Evolutionary conservation across 371 early-diverging fungal genomes (phyloP).

Genomic region (Smittium culicis): DNA sequence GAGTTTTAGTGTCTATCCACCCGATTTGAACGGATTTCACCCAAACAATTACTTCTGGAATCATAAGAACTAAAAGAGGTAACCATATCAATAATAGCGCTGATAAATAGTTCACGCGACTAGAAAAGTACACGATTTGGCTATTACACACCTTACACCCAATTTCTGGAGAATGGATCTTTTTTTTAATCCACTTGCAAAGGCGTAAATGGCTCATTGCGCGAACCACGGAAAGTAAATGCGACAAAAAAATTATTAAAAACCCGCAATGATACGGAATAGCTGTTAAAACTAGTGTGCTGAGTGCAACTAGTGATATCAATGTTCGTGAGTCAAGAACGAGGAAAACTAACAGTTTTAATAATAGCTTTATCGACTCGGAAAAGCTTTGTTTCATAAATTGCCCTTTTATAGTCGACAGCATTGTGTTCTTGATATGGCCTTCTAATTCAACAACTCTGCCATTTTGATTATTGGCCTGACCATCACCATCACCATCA

Average conservation of each 20-base stretch:
- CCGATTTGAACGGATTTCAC: conserved; percentile 27
- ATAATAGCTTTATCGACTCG: background rate
- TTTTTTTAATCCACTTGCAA: background rate
- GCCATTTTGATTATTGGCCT: background rate
- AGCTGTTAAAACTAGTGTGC: conserved; percentile 41
- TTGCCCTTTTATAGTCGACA: background rate
- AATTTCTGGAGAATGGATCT: conserved; percentile 8
- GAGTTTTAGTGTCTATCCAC: conserved; percentile 31
- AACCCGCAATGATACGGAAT: conserved; percentile 75
- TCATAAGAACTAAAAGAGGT: conserved; percentile 29
- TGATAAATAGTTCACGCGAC: conserved; percentile 24
- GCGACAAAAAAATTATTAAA: conserved; percentile 57
- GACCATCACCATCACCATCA: background rate
- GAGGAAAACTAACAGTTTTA: background rate
- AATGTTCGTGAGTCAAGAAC: conserved; percentile 14
- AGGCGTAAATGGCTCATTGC: conserved; percentile 22
- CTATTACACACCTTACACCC: background rate
- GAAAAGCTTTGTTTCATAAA: background rate
- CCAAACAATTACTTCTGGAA: conserved; percentile 32
- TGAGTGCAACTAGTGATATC: conserved; percentile 12
- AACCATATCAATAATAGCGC: conserved; percentile 29
- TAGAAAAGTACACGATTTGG: conserved; percentile 2
- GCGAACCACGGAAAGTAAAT: conserved; percentile 47
- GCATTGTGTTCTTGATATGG: too few species aligned
- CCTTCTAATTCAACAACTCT: too few species aligned